Evolutionary conservation across 1,284 basidiomycete species (phyloP).

Genomic region (Microbotryum scabiosae): DNA sequence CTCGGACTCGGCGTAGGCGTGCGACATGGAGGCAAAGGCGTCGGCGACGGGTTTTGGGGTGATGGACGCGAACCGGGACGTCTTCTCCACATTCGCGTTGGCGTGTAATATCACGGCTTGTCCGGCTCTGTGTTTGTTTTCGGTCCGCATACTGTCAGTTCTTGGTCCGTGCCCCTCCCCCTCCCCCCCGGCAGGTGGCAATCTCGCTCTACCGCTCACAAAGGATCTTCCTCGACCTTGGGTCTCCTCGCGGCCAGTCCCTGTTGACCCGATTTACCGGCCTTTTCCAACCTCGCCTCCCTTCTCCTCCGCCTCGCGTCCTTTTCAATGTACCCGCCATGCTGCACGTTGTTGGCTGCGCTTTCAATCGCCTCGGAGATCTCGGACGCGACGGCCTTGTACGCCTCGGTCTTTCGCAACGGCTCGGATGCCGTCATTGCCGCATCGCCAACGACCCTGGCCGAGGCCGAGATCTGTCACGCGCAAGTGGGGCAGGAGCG

Average conservation of each 20-base stretch:
- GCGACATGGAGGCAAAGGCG: constrained; percentile 41
- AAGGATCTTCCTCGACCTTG: constrained; percentile 57
- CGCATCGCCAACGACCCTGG: constrained; percentile 19
- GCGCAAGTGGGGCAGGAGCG: constrained; percentile 1
- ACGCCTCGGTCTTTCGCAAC: constrained; percentile 88
- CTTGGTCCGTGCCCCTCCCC: constrained; percentile 31
- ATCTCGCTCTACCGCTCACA: constrained; percentile 50
- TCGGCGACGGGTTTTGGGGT: constrained; percentile 30
- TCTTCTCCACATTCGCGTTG: constrained; percentile 64
- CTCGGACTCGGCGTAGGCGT: constrained; percentile 85
- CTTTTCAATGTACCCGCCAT: constrained; percentile 89
- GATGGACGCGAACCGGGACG: constrained; percentile 54
- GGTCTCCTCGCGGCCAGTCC: constrained; percentile 42
- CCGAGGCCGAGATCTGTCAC: constrained; percentile 12
- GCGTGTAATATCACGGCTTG: constrained; percentile 73
- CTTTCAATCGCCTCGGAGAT: constrained; percentile 90
- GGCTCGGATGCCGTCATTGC: constrained; percentile 72
- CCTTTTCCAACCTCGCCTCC: constrained; percentile 67
- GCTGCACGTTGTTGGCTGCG: constrained; percentile 70
- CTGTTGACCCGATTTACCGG: constrained; percentile 57
- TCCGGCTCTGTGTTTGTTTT: constrained; percentile 57
- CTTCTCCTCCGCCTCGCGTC: constrained; percentile 69
- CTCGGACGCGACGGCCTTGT: constrained; percentile 82
- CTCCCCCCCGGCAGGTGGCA: constrained; percentile 25
- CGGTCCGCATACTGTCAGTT: neutral